A percentile compares a stretch with the other conserved stretches of the same genome.
phyloP scores from a whole-genome alignment of 108 stramenopile genomes.

The Skeletonema costatum region DNA sequence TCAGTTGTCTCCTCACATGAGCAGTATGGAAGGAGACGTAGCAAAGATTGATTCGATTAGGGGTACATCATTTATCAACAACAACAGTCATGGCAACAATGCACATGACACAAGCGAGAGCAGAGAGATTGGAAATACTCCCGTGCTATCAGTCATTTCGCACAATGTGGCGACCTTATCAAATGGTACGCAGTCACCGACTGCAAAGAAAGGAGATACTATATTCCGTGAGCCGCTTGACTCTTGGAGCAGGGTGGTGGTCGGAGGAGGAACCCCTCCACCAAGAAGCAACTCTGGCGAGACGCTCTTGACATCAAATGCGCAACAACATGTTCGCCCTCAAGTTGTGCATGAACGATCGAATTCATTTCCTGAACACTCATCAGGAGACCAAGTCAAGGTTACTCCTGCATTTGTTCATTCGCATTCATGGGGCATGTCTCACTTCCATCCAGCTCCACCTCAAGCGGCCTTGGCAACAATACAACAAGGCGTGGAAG shows the following conservation, averaged over 20 bases:
- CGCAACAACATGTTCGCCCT: not conserved
- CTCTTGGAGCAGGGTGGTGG: slow-evolving; percentile 43
- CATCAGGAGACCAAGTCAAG: not conserved
- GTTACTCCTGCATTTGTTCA: slow-evolving; percentile 6
- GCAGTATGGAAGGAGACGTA: slow-evolving; percentile 32
- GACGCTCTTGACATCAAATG: slow-evolving; percentile 46
- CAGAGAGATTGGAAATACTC: slow-evolving; percentile 2
- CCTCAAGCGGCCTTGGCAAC: slow-evolving; percentile 7
- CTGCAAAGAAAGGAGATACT: slow-evolving; percentile 8
- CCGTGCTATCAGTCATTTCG: not conserved
- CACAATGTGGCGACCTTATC: not conserved
- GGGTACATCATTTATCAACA: not conserved
- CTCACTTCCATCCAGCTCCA: slow-evolving; percentile 19
- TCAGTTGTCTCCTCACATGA: slow-evolving; percentile 42
- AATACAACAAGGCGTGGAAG: slow-evolving; percentile 27
- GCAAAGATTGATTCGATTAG: slow-evolving; percentile 27
- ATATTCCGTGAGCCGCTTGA: slow-evolving; percentile 14
- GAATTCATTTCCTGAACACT: slow-evolving; percentile 20
- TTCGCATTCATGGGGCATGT: slow-evolving; percentile 19
- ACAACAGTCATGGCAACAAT: not conserved
- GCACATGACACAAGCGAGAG: slow-evolving; percentile 3
- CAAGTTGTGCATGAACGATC: slow-evolving; percentile 14
- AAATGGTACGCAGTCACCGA: not conserved
- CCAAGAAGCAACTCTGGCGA: slow-evolving; percentile 17
- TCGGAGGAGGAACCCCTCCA: not conserved